These are phyloP conservation scores for Margaritispora aquatica DNA, from an alignment of 495 filamentous ascomycete genomes.

Conservation along the genomic window DNA sequence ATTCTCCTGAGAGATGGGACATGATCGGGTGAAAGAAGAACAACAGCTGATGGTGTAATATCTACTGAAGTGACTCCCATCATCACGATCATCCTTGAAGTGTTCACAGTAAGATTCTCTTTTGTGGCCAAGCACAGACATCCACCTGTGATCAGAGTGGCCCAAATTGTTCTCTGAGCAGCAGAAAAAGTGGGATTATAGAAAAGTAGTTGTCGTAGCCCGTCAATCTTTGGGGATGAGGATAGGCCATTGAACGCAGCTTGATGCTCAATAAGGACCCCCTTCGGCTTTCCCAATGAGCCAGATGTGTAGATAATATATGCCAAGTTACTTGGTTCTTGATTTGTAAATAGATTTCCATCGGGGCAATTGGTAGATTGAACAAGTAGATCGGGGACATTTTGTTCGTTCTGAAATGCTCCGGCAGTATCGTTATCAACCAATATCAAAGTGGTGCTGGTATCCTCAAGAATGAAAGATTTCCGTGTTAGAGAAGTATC, in stretches of 20 bases:
- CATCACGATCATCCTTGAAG: not conserved
- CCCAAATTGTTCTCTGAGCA: not conserved
- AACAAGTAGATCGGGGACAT: too few species aligned
- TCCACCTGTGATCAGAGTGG: not conserved
- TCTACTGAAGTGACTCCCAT: not conserved
- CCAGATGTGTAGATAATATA: constrained; percentile 7
- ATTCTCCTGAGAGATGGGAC: not conserved
- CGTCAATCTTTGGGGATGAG: not conserved
- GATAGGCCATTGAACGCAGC: not conserved
- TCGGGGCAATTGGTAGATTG: not conserved
- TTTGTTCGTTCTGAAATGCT: too few species aligned
- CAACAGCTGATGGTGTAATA: not conserved
- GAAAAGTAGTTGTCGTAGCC: not conserved
- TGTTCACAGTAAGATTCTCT: not conserved
- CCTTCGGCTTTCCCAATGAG: constrained; percentile 1
- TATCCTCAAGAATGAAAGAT: not conserved
- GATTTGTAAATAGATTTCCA: not conserved
- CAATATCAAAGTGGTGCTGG: too few species aligned
- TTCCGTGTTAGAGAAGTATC: not conserved
- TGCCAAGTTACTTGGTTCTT: too few species aligned
- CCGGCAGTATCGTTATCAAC: too few species aligned
- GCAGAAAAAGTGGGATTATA: not conserved
- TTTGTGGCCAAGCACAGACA: not conserved
- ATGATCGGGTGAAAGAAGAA: not conserved
- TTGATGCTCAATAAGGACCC: not conserved